These are phyloP conservation scores for Abrus pulchellus DNA, from an alignment of 306 rosid genomes.

Conservation along the genomic window DNA sequence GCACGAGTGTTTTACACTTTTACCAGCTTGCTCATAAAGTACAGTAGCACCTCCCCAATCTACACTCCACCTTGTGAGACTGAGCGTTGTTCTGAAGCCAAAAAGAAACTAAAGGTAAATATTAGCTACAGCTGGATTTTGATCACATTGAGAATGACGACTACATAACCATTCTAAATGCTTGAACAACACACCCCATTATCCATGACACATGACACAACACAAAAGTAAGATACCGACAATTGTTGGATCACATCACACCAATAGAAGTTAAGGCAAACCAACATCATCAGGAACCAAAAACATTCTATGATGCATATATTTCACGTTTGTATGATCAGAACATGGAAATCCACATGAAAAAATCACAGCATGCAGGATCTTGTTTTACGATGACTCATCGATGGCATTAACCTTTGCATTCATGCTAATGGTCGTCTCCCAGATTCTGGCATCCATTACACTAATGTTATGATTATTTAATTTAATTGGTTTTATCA, in stretches of 20 bases:
- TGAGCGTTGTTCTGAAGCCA: conserved; percentile 63
- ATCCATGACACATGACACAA: not conserved
- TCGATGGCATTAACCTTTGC: not conserved
- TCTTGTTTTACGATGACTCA: not conserved
- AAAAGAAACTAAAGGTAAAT: not conserved
- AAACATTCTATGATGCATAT: no score
- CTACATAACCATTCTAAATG: not conserved
- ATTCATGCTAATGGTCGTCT: not conserved
- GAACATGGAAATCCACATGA: not conserved
- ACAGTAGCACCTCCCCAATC: conserved; percentile 73
- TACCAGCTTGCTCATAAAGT: conserved; percentile 78
- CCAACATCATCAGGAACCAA: not conserved
- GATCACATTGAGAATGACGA: not conserved
- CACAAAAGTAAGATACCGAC: not conserved
- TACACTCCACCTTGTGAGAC: conserved; percentile 81
- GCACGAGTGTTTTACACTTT: not conserved
- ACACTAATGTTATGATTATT: no score
- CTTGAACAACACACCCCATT: not conserved
- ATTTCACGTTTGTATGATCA: no score
- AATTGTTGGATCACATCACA: conserved; percentile 21
- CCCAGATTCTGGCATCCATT: no score
- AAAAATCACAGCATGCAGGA: not conserved
- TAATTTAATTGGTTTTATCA: no score
- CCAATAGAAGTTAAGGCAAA: not conserved
- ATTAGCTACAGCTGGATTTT: not conserved